Conservation (phyloP, 371 early-diverging fungal genomes). For the Rhizopus stolonifer region DNA sequence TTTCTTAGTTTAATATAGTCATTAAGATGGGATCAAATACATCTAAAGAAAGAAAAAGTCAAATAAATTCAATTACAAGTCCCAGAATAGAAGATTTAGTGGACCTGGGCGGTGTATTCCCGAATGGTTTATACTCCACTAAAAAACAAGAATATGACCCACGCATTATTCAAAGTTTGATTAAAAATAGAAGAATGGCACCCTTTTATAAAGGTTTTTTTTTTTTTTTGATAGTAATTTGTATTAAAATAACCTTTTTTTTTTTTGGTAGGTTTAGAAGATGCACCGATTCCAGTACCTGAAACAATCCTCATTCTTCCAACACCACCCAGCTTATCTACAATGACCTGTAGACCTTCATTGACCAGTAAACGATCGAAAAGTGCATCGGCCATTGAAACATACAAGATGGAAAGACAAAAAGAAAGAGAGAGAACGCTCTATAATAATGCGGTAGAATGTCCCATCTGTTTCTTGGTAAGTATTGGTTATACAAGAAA, state of each 20-base stretch:
- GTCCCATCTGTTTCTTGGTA: slow-evolving; percentile 93
- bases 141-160: slow-evolving; percentile 78
- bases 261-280: slow-evolving; percentile 37
- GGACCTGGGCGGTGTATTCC: slow-evolving; percentile 70
- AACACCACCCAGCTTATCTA: slow-evolving; percentile 17
- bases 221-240: neutral
- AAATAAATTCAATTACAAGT: neutral
- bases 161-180: slow-evolving; percentile 70
- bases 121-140: slow-evolving; percentile 72
- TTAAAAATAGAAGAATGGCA: slow-evolving; percentile 71
- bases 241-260: too few species aligned
- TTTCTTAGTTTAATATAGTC: too few species aligned
- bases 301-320: slow-evolving; percentile 14
- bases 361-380: slow-evolving; percentile 25
- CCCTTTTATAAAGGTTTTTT: slow-evolving; percentile 84
- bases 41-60: slow-evolving; percentile 14
- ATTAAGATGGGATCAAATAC: slow-evolving; percentile 23
- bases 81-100: slow-evolving; percentile 57
- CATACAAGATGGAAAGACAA: slow-evolving; percentile 26
- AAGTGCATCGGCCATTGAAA: slow-evolving; percentile 31
- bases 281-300: slow-evolving; percentile 39
- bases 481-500: slow-evolving; percentile 20
- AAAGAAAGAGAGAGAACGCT: slow-evolving; percentile 42
- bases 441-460: slow-evolving; percentile 77
- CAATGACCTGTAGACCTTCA: neutral